Evolutionary conservation across 345 rosid genomes (phyloP), one percentile per base, ranked within the genome.

Genomic region (Conringia planisiliqua): DNA sequence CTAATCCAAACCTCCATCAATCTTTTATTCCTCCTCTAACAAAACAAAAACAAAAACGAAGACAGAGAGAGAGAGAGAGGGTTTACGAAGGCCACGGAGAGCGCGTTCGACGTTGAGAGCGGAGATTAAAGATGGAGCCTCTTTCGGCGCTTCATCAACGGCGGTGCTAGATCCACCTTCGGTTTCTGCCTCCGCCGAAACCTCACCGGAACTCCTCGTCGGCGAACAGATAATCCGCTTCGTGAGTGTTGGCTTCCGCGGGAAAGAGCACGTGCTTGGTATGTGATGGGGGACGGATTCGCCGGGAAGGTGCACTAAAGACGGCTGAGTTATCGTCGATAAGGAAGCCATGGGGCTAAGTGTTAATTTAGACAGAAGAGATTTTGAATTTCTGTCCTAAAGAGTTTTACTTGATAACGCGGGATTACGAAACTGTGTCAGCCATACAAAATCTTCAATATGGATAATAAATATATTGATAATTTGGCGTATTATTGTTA

Each of bases 81-180:
- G 32, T 39, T 83, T 86, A 93, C 97, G 86, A 42, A 88, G 85
- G 82, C 97, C 97, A 4, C 97, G 91, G 18, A 94, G 90, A 56
- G 95, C 97, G 5, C 91, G 83, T 48, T 94, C 96, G 17, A 89
- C 91, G 43, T 91, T 92, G 22, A 93, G 90, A 68, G 90, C 83
- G 9, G 89, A 83, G 30, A 92, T 86, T 68, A 90, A 70, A 47
- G 98, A 89, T 3, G 94, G 86, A 56, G 86, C 7, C 5, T 77
- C 86, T 46, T 67, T 71, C 1, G 85, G 90, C 16, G 81, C 85
- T 75, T 87, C 88, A 12, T 78, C 77, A 13, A 92, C 84, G 73
- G 89, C 85, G 12, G 77, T 80, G 60, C 87, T 86, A 11, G 84
- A 54, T 48, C 80, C 87, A 39, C 70, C 56, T 4, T 83, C 71